Base-by-base conservation (phyloP, 129 eudicot genomes). In the Arctium minus region DNA sequence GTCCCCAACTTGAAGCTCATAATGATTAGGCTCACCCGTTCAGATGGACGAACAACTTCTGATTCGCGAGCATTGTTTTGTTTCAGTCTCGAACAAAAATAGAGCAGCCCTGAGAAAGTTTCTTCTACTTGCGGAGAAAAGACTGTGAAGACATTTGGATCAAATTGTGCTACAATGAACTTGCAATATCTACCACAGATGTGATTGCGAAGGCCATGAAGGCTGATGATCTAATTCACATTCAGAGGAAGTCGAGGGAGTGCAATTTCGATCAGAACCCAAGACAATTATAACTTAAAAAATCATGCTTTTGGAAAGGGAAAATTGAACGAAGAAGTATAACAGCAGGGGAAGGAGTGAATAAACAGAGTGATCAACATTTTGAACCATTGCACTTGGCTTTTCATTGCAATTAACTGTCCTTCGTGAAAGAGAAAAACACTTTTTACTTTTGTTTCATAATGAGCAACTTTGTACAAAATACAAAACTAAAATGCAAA, bases 11-110 rank as follows among this genome's bases (percentile, higher is more conserved):
- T 64, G 11, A 17, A 46, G 29, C 13, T 82, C 22, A 74, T 53
- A 73, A 33, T 44, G 46, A 39, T 64, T 5, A 65, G 32, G 56
- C 74, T 73, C 67, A 82, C 89, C 89, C 86, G 3, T 86, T 82
- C 27, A 86, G 80, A 72, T 86, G 89, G 73, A 86, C 83, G 60
- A 86, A 86, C 75, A 86, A 82, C 80, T 86, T 82, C 83, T 86
- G 88, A 77, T 86, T 81, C 53, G 27, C 32, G 79, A 86, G 86
- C 88, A 86, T 81, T 44, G 82, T 79, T 62, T 33, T 81, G 80
- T 78, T 77, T 77, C 79, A 82, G 31, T n/a, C 69, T 39, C 75
- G 29, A 74, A 68, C 42, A 48, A 48, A 22, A 44, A 18, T 30
- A 40, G 15, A 11, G 3, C 35, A 12, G 29, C 67, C 65, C 15